Percentiles rank a stretch among this genome's conserved stretches.
phyloP scores from a whole-genome alignment of 306 rosid genomes.

The Sphenostylis stenocarpa region DNA sequence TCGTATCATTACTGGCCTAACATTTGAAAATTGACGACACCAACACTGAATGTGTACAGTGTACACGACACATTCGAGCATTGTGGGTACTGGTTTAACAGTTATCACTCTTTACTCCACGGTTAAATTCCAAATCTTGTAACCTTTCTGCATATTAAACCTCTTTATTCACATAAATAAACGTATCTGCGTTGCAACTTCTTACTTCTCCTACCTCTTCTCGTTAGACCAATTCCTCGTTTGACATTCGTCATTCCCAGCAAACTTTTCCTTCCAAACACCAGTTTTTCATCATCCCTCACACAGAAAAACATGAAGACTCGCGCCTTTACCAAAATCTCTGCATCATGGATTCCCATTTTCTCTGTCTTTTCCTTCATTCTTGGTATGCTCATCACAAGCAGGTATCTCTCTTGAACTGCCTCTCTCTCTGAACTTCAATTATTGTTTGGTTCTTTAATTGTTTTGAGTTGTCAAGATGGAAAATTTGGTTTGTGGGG shows the following conservation, averaged over 20 bases:
- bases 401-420: conserved; percentile 53
- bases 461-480: background rate
- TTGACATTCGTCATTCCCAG: background rate
- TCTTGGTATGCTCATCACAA: conserved; percentile 76
- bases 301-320: conserved; percentile 53
- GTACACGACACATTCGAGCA: background rate
- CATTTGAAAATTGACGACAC: background rate
- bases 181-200: background rate
- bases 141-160: background rate
- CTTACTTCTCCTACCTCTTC: background rate
- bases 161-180: background rate
- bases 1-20: background rate
- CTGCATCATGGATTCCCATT: conserved; percentile 83
- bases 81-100: background rate
- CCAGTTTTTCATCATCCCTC: background rate
- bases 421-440: background rate
- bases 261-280: background rate
- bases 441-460: background rate
- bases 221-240: conserved; percentile 26
- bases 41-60: background rate
- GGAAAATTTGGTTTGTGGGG: background rate
- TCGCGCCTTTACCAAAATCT: conserved; percentile 64
- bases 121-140: background rate
- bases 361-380: conserved; percentile 74
- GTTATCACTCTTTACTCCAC: background rate